A percentile compares a stretch with the other conserved stretches of the same genome.
Conservation (phyloP, 2,329 filamentous ascomycete genomes). For the Penicillium fuscoglaucum region DNA sequence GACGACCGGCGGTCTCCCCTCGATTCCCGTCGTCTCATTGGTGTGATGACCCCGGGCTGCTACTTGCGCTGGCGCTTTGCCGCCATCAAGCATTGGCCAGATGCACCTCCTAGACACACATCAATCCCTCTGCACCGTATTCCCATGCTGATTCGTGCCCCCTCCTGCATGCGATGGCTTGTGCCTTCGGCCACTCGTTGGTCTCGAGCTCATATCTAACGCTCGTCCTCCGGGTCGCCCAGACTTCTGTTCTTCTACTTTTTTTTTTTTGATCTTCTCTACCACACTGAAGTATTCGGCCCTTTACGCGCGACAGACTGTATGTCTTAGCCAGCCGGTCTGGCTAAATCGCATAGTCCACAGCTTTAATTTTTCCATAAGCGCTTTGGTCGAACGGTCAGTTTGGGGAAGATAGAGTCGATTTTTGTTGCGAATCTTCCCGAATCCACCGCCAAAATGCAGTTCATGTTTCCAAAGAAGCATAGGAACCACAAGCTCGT, state of each 20-base stretch:
- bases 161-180: constrained; percentile 30
- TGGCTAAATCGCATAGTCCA: constrained; percentile 30
- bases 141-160: constrained; percentile 30
- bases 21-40: constrained; percentile 29
- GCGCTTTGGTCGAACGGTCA: constrained; percentile 8
- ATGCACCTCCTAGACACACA: constrained; percentile 35
- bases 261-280: constrained; percentile 11
- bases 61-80: constrained; percentile 37
- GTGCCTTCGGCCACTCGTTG: constrained; percentile 12
- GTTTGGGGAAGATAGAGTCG: neutral
- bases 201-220: constrained; percentile 33
- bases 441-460: constrained; percentile 33
- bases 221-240: constrained; percentile 26
- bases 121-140: constrained; percentile 22
- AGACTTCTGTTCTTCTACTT: constrained; percentile 21
- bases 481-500: constrained; percentile 57
- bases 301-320: constrained; percentile 32
- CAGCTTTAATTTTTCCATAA: constrained; percentile 1
- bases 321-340: constrained; percentile 40
- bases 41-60: constrained; percentile 23
- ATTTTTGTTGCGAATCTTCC: neutral
- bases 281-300: constrained; percentile 17
- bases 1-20: constrained; percentile 29
- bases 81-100: constrained; percentile 36
- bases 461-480: constrained; percentile 50